phyloP scores from a whole-genome alignment of 1,139 yeast species.

The Williopsis jadinii region DNA sequence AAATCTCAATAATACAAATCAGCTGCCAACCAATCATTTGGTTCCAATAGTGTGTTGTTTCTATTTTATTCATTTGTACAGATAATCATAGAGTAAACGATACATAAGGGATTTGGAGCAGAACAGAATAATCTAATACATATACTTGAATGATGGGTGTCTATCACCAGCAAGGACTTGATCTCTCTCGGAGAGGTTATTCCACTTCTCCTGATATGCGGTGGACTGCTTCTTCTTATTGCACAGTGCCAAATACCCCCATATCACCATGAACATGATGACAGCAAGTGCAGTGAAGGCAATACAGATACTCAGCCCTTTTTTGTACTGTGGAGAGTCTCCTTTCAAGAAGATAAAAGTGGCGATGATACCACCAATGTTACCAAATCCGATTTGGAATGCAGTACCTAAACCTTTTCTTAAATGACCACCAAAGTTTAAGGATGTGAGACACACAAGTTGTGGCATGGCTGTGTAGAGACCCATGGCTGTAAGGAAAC shows the following conservation, averaged over 20 bases:
- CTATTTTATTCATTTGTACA: neutral
- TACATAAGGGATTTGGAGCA: neutral
- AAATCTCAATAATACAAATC: too few relatives aligned
- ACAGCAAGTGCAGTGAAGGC: conserved; percentile 49
- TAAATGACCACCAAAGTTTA: conserved; percentile 56
- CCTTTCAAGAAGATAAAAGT: conserved; percentile 37
- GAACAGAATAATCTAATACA: conserved; percentile 25
- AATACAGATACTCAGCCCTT: conserved; percentile 40
- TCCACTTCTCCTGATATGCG: conserved; percentile 36
- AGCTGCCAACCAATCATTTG: too few relatives aligned
- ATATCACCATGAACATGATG: conserved; percentile 27
- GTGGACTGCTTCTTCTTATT: conserved; percentile 33
- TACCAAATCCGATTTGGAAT: conserved; percentile 75
- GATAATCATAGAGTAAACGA: too few relatives aligned
- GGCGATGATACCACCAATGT: conserved; percentile 75
- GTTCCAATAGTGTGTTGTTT: too few relatives aligned
- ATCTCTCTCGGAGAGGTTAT: conserved; percentile 38
- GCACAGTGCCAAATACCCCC: conserved; percentile 36
- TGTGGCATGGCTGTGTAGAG: conserved; percentile 71
- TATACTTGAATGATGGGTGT: conserved; percentile 51
- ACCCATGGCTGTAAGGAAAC: conserved; percentile 62
- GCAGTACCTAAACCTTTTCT: conserved; percentile 70
- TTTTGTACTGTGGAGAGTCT: conserved; percentile 29
- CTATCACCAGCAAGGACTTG: conserved; percentile 51
- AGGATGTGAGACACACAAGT: conserved; percentile 63